Evolutionary conservation across 2,329 filamentous ascomycete genomes (phyloP).

Genomic region (Mariannaea elegans): DNA sequence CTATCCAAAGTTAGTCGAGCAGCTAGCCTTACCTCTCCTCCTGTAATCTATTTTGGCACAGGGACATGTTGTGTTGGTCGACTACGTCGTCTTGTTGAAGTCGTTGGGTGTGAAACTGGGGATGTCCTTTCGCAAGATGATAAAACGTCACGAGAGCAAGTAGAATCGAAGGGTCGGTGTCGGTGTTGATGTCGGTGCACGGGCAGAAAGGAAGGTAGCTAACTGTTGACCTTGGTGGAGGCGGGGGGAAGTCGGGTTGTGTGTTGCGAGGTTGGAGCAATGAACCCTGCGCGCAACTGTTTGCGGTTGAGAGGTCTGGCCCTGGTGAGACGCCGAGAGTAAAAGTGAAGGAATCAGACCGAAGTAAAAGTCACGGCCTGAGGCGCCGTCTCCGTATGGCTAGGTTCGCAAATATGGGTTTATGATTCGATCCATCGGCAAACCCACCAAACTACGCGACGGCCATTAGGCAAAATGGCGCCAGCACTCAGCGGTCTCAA

Average conservation of each 20-base stretch:
- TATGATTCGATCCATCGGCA: slow-evolving; percentile 38
- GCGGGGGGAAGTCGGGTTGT: neutral
- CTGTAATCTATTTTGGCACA: slow-evolving; percentile 87
- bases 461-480: slow-evolving; percentile 32
- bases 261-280: slow-evolving; percentile 5
- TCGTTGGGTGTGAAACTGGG: slow-evolving; percentile 11
- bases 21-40: slow-evolving; percentile 77
- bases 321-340: slow-evolving; percentile 1
- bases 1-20: neutral
- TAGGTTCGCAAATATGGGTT: slow-evolving; percentile 33
- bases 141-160: slow-evolving; percentile 18
- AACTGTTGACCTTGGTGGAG: neutral
- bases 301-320: neutral
- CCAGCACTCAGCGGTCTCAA: neutral
- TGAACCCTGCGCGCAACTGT: slow-evolving; percentile 1
- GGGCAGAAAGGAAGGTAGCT: neutral
- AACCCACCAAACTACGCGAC: slow-evolving; percentile 17
- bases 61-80: slow-evolving; percentile 68
- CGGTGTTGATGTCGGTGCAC: slow-evolving; percentile 9
- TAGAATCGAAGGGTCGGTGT: slow-evolving; percentile 13
- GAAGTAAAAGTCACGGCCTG: slow-evolving; percentile 26
- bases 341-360: slow-evolving; percentile 22
- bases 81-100: neutral
- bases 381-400: slow-evolving; percentile 24
- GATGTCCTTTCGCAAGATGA: slow-evolving; percentile 11